These are phyloP conservation scores for Logfia minima DNA, from an alignment of 129 eudicot species.

Conservation along the genomic window DNA sequence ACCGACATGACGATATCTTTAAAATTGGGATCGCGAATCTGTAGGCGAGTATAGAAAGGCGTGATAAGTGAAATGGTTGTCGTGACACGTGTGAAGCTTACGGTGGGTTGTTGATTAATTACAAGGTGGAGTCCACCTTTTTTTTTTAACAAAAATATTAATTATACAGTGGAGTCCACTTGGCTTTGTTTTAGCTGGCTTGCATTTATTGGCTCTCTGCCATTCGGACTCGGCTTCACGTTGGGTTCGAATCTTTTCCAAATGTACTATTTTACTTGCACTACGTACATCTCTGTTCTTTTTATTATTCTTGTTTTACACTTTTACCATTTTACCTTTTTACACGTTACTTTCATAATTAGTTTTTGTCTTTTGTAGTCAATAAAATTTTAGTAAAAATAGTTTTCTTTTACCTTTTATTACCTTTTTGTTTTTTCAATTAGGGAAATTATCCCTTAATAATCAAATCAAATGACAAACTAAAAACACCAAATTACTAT, in stretches of 20 bases:
- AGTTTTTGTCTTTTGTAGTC: neutral
- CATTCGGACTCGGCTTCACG: slow-evolving; percentile 35
- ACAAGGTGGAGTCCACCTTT: too few relatives aligned
- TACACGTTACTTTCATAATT: neutral
- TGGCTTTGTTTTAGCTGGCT: slow-evolving; percentile 36
- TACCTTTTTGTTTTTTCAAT: neutral
- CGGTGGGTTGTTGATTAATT: neutral
- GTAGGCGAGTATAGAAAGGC: neutral
- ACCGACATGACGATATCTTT: slow-evolving; percentile 13
- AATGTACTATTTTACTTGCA: slow-evolving; percentile 12
- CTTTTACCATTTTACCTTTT: neutral
- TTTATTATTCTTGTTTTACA: neutral
- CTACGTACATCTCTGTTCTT: slow-evolving; percentile 8
- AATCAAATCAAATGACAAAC: too few relatives aligned
- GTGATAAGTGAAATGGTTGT: slow-evolving; percentile 6
- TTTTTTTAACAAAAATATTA: neutral
- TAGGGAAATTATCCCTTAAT: too few relatives aligned
- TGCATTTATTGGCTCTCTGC: slow-evolving; percentile 48
- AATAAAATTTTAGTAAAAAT: neutral
- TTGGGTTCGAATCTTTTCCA: neutral
- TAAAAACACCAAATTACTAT: too few relatives aligned
- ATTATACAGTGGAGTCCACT: slow-evolving; percentile 28
- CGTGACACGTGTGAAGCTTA: neutral
- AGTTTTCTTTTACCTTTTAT: neutral
- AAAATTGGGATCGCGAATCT: slow-evolving; percentile 17